Evolutionary conservation across 805 yeast genomes (phyloP), one percentile per base, ranked within the genome.

Genomic region (Pichia pseudocactophila): DNA sequence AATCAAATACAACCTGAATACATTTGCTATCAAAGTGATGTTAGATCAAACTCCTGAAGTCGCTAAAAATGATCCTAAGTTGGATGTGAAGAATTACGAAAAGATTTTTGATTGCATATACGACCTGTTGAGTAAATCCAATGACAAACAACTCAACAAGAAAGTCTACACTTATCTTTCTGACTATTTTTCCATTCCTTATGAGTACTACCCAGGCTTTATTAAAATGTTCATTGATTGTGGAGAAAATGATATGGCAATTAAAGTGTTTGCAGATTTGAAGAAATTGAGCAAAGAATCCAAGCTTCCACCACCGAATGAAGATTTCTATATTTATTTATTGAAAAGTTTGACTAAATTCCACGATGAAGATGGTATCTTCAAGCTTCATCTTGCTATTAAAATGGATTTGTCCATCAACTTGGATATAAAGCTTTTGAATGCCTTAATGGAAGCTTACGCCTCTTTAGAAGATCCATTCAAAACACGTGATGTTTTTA

Each of bases 381-480:
- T 66, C 38, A 81, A 78, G 44, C 58, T 84, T 3, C 86, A 82
- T 50, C 71, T 76, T 42, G 69, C 72, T 37, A 62, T 80, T 55
- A 78, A 82, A 43, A 71, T 80, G 70, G 94, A 84, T 46, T 50
- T 73, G 37, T 60, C 66, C 10, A 61, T 82, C 34, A 73, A 69
- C 44, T 70, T 77, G 45, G 80, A 80, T 49, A 69, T 79, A 10
- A 64, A 62, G 10, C 57, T 84, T 27, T 69, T 81, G 56, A 83
- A 84, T 56, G 58, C 79, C 2, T 59, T 82, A 33, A 68, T 84
- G 60, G 77, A 74, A 37, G 84, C 87, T 0, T 82, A 79, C 53
- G 65, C 79, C 30, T 66, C 74, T 35, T 55, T 80, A 28, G 76
- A 72, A 46, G 79, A 79, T 46, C 66, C 74, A 15, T 65, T 71